Evolutionary conservation across 2,329 filamentous ascomycete genomes (phyloP), one percentile per base, ranked within the genome.

Genomic region (Aspergillus puulaauensis): DNA sequence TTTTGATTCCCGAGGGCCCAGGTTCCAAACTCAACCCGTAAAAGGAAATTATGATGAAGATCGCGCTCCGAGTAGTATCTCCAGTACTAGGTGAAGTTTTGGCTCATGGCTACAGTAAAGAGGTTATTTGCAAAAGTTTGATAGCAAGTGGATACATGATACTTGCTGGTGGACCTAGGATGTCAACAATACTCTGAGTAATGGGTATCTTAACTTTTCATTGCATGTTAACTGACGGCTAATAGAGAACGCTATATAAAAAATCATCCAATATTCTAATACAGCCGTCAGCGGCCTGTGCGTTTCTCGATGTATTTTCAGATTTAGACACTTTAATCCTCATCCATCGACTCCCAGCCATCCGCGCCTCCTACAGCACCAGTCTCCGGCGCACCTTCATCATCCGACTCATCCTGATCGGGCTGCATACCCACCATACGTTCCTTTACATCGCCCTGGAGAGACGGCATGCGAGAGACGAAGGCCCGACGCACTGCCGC

Each of bases 401-500:
- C 86, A 47, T 83, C 85, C 62, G 89, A 88, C 64, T 87, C 89
- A 61, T 86, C 86, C 54, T 87, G 82, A 61, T 84, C 81, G 63
- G 81, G 77, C 46, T 87, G 83, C 48, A 96, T 81, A 1, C 88
- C 90, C 5, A 98, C 85, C 48, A 95, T 79, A 57, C 90, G 85
- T 75, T 99, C 93, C 71, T 83, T 79, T 23, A 87, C 85, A 47
- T 86, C 84, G 15, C 81, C 86, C 49, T 85, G 85, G 6, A 81
- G 77, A 61, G 81, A 77, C 37, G 85, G 82, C 57, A 93, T 82
- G 57, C 86, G 87, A 68, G 80, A 85, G 37, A 90, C 91, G 78
- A 99, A 99, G 1, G 89, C 88, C 62, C 89, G 84, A 58, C 95
- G 86, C 33, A 99, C 91, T 24, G 90, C 89, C 14, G 85, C 86